Base-by-base conservation (phyloP, 495 filamentous ascomycete species). In the Parmelia sp. region DNA sequence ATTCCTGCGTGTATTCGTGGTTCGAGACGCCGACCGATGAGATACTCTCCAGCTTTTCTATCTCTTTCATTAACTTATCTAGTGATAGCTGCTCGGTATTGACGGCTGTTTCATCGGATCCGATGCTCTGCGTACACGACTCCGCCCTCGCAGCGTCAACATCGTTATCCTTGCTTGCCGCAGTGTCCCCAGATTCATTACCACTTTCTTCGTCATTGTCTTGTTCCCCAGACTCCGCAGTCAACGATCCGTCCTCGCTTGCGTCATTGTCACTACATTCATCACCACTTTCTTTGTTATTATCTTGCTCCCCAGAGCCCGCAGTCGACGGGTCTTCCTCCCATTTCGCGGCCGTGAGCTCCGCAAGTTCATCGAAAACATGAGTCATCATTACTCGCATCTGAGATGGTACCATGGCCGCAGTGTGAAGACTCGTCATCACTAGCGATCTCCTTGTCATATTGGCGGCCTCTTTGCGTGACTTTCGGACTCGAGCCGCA, bases 371-470 rank as follows among this genome's bases (percentile, higher is more conserved):
- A 17, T 37, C 23, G 37, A 59, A 59, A 11, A 42, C 27, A n/a
- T 39, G 57, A 21, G 27, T 31, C 57, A 59, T 39, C 57, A 59
- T 6, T 25, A 1, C 29, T 17, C 9, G n/a, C 57, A 59, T 59
- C 57, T 42, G 36, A 59, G 36, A 37, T 21, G 36, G 36, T 19
- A 37, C 33, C 7, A 6, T 40, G 23, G 23, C 36, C 27, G 57
- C 57, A 42, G 27, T 2, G 6, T 59, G 14, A 36, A 59, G 33
- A 4, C 0, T 40, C 3, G 14, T 29, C 27, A 23, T 42, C 7
- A 59, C 3, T 4, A 59, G 57, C 15, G 57, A 59, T 59, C 57
- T 42, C 10, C 57, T 6, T 25, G 57, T 59, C 7, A 42, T 31
- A 15, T 53, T 27, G 0, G 49, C 49, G 0, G 49, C 49, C 4